These are phyloP conservation scores for Colletotrichum theobromicola DNA, from an alignment of 2,329 filamentous ascomycete genomes.

Conservation along the genomic window DNA sequence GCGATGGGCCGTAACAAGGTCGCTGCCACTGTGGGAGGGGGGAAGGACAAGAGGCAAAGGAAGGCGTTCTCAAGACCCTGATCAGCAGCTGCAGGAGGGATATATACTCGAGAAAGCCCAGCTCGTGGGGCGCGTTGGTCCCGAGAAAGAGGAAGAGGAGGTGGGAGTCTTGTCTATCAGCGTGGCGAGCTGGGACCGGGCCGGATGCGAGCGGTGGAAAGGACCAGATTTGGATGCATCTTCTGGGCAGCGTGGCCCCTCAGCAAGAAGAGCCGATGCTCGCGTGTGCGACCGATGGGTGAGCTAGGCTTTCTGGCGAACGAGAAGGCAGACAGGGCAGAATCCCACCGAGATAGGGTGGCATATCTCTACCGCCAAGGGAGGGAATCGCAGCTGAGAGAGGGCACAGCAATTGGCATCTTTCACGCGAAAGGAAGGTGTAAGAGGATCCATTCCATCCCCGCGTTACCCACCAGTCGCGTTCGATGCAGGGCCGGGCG, in stretches of 20 bases:
- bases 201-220: slow-evolving; percentile 1
- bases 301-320: background rate
- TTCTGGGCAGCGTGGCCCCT: background rate
- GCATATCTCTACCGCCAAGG: slow-evolving; percentile 9
- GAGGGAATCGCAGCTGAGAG: background rate
- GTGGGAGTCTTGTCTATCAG: slow-evolving; percentile 16
- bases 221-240: background rate
- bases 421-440: slow-evolving; percentile 22
- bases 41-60: background rate
- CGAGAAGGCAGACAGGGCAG: background rate
- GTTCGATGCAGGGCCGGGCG: background rate
- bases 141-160: background rate
- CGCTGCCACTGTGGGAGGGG: background rate
- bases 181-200: slow-evolving; percentile 7
- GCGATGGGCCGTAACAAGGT: background rate
- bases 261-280: background rate
- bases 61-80: background rate
- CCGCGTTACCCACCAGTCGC: slow-evolving; percentile 15
- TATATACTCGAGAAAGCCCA: background rate
- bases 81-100: background rate
- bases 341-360: slow-evolving; percentile 7
- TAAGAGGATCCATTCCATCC: slow-evolving; percentile 17
- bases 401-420: slow-evolving; percentile 6
- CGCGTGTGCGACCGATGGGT: background rate
- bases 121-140: background rate